Percentiles rank a stretch among this genome's conserved stretches.
Evolutionary conservation across 805 yeast genomes (phyloP).

Genomic region (Schizosaccharomyces osmophilus): DNA sequence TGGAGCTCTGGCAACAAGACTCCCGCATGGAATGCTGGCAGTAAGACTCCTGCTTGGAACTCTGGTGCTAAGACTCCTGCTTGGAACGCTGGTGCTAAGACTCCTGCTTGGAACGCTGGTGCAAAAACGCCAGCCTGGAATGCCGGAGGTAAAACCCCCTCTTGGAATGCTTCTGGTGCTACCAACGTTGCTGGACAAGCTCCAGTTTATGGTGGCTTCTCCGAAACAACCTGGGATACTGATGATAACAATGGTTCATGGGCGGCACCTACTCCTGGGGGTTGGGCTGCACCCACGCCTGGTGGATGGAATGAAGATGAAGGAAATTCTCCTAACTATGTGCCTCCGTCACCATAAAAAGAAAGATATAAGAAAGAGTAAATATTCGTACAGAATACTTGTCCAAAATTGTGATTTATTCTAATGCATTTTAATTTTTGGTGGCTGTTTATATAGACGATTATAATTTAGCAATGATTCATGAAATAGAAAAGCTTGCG

Average conservation of each 20-base stretch:
- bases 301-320: constrained; percentile 5
- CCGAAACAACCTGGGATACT: not conserved
- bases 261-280: not conserved
- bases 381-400: no score
- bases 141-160: constrained; percentile 21
- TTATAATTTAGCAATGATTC: no score
- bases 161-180: constrained; percentile 20
- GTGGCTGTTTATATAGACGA: no score
- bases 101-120: constrained; percentile 8
- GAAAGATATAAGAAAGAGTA: not conserved
- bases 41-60: constrained; percentile 24
- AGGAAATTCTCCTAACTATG: constrained; percentile 6
- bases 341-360: constrained; percentile 3
- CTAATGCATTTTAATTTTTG: no score
- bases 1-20: constrained; percentile 3
- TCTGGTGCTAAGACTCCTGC: not conserved
- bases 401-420: no score
- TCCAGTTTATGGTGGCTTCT: not conserved
- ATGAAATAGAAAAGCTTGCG: no score
- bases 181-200: not conserved
- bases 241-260: not conserved
- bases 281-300: constrained; percentile 4
- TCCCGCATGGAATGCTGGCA: constrained; percentile 17
- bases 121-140: constrained; percentile 13
- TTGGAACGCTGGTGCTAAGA: constrained; percentile 16